Percentiles rank a stretch among this genome's conserved stretches.
phyloP scores from a whole-genome alignment of 176 grass and related monocot genomes.

The Rhynchospora pubera region DNA sequence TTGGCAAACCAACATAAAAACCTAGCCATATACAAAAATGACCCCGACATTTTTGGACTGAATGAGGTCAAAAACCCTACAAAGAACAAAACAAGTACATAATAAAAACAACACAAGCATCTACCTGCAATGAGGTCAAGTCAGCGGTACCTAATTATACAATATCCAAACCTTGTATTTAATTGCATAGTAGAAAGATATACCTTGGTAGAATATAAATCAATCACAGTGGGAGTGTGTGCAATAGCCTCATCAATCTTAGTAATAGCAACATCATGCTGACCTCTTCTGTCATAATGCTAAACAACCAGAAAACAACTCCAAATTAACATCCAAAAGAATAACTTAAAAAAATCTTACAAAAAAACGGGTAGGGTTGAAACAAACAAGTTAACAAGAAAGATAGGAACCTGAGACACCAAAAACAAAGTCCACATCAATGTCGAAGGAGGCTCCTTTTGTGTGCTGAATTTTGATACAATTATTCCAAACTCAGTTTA shows the following conservation, averaged over 20 bases:
- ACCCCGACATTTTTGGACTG: too few species aligned
- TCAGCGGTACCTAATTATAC: not conserved
- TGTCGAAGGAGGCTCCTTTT: slow-evolving; percentile 86
- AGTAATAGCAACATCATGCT: slow-evolving; percentile 59
- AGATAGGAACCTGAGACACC: slow-evolving; percentile 83
- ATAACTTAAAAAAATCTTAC: slow-evolving; percentile 1
- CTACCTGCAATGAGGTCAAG: not conserved
- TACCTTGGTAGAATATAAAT: slow-evolving; percentile 98
- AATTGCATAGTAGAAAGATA: slow-evolving; percentile 10
- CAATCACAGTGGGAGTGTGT: slow-evolving; percentile 91
- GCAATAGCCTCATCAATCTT: slow-evolving; percentile 95
- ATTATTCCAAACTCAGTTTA: not conserved
- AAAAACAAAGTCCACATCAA: slow-evolving; percentile 87
- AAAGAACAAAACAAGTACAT: not conserved
- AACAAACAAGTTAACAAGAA: slow-evolving; percentile 2
- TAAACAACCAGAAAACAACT: slow-evolving; percentile 32
- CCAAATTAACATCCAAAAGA: not conserved
- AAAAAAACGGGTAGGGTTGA: not conserved
- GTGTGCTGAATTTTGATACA: slow-evolving; percentile 39
- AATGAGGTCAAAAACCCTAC: not conserved
- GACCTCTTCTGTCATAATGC: slow-evolving; percentile 93
- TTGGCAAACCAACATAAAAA: too few species aligned
- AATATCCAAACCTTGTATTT: not conserved
- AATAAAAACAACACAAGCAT: not conserved
- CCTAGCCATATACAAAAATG: too few species aligned